Evolutionary conservation across 495 filamentous ascomycete species (phyloP).

Genomic region (Pyrenula massariospora): DNA sequence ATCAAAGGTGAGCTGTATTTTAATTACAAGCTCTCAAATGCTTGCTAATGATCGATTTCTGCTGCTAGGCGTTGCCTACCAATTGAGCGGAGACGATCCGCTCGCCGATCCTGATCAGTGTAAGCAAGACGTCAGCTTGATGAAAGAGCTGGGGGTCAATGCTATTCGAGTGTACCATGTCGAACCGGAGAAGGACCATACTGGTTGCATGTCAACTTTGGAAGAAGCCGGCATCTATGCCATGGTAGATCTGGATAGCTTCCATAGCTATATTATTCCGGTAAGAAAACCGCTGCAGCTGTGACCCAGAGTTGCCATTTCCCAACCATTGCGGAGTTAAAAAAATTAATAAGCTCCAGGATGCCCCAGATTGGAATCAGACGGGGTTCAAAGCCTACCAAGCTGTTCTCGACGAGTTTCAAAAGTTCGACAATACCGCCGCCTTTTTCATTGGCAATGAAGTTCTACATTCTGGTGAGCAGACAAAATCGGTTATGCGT

Average conservation of each 20-base stretch:
- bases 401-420: slow-evolving; percentile 68
- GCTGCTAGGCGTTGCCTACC: slow-evolving; percentile 55
- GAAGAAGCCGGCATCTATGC: slow-evolving; percentile 66
- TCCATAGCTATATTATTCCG: slow-evolving; percentile 64
- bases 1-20: slow-evolving; percentile 50
- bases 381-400: slow-evolving; percentile 54
- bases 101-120: slow-evolving; percentile 68
- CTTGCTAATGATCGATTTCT: slow-evolving; percentile 2
- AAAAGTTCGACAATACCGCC: slow-evolving; percentile 64
- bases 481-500: slow-evolving; percentile 4
- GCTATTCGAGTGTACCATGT: slow-evolving; percentile 87
- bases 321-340: neutral
- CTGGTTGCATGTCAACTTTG: slow-evolving; percentile 56
- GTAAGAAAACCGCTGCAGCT: no score
- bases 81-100: slow-evolving; percentile 58
- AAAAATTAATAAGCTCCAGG: slow-evolving; percentile 12
- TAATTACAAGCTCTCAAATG: neutral
- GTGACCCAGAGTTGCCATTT: neutral
- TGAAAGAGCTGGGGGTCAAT: slow-evolving; percentile 73
- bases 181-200: slow-evolving; percentile 54
- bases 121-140: slow-evolving; percentile 60
- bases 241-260: slow-evolving; percentile 76
- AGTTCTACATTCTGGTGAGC: slow-evolving; percentile 50
- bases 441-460: slow-evolving; percentile 86
- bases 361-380: slow-evolving; percentile 51